Evolutionary conservation across 2,329 filamentous ascomycete genomes (phyloP).

Genomic region (Fragosphaeria purpurea): DNA sequence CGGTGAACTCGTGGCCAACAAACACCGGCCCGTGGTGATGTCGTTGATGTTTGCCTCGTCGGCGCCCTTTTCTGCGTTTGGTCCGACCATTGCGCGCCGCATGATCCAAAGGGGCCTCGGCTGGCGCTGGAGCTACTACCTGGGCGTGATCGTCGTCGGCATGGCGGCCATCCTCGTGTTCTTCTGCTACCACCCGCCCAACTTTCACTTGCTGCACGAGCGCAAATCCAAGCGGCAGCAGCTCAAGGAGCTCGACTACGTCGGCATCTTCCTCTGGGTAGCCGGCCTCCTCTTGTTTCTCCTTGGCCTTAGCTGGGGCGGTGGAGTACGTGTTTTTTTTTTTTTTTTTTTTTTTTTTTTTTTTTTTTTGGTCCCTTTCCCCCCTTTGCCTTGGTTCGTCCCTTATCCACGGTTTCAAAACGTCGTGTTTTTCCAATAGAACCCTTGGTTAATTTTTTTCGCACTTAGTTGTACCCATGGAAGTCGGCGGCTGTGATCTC

Average conservation of each 20-base stretch:
- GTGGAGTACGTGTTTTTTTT: slow-evolving; percentile 13
- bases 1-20: slow-evolving; percentile 32
- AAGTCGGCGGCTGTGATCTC: background rate
- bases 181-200: slow-evolving; percentile 31
- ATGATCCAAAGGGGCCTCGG: slow-evolving; percentile 24
- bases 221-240: slow-evolving; percentile 25
- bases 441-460: background rate
- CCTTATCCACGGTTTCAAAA: no score
- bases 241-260: slow-evolving; percentile 29
- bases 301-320: slow-evolving; percentile 35
- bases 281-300: slow-evolving; percentile 33
- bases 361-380: background rate
- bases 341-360: background rate
- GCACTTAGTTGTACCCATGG: background rate
- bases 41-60: slow-evolving; percentile 26
- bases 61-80: slow-evolving; percentile 25
- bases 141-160: slow-evolving; percentile 27
- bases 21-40: slow-evolving; percentile 26
- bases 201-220: slow-evolving; percentile 29
- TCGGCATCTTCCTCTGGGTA: slow-evolving; percentile 35
- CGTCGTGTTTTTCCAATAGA: no score
- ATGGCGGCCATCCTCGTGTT: slow-evolving; percentile 24
- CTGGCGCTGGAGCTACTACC: slow-evolving; percentile 31
- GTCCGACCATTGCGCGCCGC: slow-evolving; percentile 26
- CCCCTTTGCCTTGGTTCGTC: no score